These are phyloP conservation scores for Plasmodium ovale DNA, from an alignment of 169 alveolate species.

Conservation along the genomic window DNA sequence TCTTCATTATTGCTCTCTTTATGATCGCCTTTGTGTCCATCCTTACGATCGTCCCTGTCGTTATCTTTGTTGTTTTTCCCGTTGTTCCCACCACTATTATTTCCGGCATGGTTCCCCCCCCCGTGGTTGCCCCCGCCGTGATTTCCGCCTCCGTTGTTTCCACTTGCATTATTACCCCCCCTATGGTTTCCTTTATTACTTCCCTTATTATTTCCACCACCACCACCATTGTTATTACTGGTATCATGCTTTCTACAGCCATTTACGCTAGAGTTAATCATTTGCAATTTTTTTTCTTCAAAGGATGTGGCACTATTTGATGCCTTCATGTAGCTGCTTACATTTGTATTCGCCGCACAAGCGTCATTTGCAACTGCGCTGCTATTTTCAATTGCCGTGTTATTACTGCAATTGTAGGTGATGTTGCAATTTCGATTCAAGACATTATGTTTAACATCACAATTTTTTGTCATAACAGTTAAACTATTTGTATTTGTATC, in stretches of 20 bases:
- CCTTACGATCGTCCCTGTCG: not conserved
- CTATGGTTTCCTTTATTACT: not conserved
- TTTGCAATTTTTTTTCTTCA: not conserved
- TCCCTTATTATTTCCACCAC: not conserved
- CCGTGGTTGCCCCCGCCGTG: not conserved
- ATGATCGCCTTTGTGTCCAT: constrained; percentile 13
- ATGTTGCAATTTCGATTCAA: not conserved
- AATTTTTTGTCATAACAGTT: not conserved
- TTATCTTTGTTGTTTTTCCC: constrained; percentile 3
- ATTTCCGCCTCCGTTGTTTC: not conserved
- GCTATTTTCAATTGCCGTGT: not conserved
- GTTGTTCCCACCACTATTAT: constrained; percentile 5
- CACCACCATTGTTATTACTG: not conserved
- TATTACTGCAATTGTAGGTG: not conserved
- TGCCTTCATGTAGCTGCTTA: not conserved
- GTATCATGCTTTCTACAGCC: not conserved
- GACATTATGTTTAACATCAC: not conserved
- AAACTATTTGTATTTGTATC: not conserved
- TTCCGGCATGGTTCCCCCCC: constrained; percentile 6
- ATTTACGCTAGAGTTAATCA: not conserved
- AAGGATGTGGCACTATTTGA: not conserved
- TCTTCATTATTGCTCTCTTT: not conserved
- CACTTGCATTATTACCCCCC: not conserved
- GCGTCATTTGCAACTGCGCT: not conserved
- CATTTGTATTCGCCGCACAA: not conserved